phyloP scores from a whole-genome alignment of 2,329 filamentous ascomycete species.

The Lasiodiplodia hormozganensis region DNA sequence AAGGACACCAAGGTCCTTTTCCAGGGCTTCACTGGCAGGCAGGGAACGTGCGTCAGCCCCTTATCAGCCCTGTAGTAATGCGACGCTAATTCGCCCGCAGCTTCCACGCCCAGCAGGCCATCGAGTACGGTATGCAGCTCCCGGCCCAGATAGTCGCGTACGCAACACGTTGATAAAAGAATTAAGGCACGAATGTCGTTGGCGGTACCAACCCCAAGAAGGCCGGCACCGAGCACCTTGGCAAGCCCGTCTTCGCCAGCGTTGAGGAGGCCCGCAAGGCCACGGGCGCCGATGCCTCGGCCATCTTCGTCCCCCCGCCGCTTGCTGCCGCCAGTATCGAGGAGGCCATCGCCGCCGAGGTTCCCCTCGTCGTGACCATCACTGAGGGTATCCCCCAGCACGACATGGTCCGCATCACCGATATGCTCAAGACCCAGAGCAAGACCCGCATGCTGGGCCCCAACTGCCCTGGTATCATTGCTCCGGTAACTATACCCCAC shows the following conservation, averaged over 20 bases:
- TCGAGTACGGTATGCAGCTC: constrained; percentile 83
- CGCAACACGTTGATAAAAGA: constrained; percentile 25
- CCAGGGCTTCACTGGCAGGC: constrained; percentile 97
- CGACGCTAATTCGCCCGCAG: constrained; percentile 56
- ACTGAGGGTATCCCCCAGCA: constrained; percentile 98
- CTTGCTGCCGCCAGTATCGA: constrained; percentile 94
- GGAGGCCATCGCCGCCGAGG: constrained; percentile 91
- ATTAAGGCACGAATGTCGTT: constrained; percentile 89
- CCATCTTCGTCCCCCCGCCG: constrained; percentile 95
- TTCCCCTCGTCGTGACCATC: constrained; percentile 88
- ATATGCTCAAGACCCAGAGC: constrained; percentile 95
- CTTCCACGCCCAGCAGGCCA: constrained; percentile 97
- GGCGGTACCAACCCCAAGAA: constrained; percentile 99
- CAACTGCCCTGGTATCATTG: constrained; percentile 98
- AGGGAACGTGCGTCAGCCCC: constrained; percentile 70
- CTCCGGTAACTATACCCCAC: constrained; percentile 57
- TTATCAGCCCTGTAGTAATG: not conserved
- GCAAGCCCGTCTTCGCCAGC: constrained; percentile 89
- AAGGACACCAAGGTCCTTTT: constrained; percentile 91
- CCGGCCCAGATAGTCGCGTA: constrained; percentile 8
- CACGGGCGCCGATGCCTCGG: constrained; percentile 88
- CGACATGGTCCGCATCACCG: constrained; percentile 99
- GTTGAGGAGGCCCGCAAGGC: constrained; percentile 88
- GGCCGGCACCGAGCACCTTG: constrained; percentile 88
- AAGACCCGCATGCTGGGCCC: constrained; percentile 97